phyloP scores from a whole-genome alignment of 805 yeast species.

The Clavispora carvajalis region DNA sequence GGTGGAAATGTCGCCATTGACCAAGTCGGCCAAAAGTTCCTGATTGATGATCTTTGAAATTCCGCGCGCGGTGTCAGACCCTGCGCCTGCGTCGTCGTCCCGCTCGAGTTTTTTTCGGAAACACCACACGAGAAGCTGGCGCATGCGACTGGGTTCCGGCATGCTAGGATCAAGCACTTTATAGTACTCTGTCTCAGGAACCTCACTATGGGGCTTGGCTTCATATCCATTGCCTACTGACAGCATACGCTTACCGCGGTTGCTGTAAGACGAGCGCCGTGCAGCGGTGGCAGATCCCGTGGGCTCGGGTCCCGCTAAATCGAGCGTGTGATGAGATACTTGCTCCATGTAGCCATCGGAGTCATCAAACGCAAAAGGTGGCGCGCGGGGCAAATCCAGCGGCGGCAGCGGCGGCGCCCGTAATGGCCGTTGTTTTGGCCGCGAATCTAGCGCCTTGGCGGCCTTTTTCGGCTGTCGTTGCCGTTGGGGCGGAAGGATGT shows the following conservation, averaged over 20 bases:
- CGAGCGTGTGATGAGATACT: conserved; percentile 24
- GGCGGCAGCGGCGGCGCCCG: not conserved
- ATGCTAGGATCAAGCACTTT: conserved; percentile 56
- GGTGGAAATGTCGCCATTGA: conserved; percentile 54
- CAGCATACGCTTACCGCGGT: conserved; percentile 67
- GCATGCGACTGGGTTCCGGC: conserved; percentile 71
- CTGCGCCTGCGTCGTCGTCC: conserved; percentile 21
- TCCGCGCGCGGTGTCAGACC: conserved; percentile 39
- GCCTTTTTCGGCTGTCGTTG: not conserved
- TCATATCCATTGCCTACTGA: conserved; percentile 70
- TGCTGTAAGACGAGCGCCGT: conserved; percentile 48
- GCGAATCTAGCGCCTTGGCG: not conserved
- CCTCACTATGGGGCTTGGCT: conserved; percentile 62
- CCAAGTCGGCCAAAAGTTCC: conserved; percentile 54
- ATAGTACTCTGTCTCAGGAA: conserved; percentile 49
- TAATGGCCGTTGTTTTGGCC: not conserved
- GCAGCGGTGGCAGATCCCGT: conserved; percentile 18
- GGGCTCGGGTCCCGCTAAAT: conserved; percentile 13
- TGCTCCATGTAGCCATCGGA: conserved; percentile 26
- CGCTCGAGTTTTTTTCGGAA: conserved; percentile 43
- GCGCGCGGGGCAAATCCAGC: not conserved
- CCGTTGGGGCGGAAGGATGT: not conserved
- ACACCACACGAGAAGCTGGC: conserved; percentile 67
- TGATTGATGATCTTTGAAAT: conserved; percentile 63
- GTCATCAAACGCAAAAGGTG: not conserved